A percentile compares a stretch with the other conserved stretches of the same genome.
phyloP scores from a whole-genome alignment of 2,329 filamentous ascomycete genomes.

The Alternaria arbusti region DNA sequence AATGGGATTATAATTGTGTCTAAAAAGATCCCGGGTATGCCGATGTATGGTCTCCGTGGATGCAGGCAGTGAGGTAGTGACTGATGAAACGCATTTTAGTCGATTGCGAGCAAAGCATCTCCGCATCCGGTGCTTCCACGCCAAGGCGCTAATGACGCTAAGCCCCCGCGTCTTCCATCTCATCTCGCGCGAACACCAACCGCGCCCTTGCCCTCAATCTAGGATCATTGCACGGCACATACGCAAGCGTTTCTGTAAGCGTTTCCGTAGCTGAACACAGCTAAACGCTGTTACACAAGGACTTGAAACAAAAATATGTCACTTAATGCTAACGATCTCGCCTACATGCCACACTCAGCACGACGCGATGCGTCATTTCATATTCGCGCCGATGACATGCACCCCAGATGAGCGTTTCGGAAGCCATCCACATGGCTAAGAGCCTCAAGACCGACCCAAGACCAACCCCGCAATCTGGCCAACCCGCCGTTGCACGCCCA shows the following conservation, averaged over 20 bases:
- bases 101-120: too few relatives aligned
- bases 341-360: not conserved
- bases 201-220: not conserved
- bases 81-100: too few relatives aligned
- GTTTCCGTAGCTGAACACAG: not conserved
- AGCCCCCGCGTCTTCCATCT: not conserved
- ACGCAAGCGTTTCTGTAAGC: not conserved
- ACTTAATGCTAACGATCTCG: not conserved
- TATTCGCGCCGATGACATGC: not conserved
- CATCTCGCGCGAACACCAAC: not conserved
- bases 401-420: not conserved
- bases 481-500: constrained; percentile 4
- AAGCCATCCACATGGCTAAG: not conserved
- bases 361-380: not conserved
- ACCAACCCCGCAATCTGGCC: constrained; percentile 24
- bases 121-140: constrained; percentile 4
- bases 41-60: not conserved
- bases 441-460: constrained; percentile 9
- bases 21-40: not conserved
- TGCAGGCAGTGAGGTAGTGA: not conserved
- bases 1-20: too few relatives aligned
- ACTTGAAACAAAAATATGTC: not conserved
- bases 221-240: not conserved
- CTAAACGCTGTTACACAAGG: too few relatives aligned
- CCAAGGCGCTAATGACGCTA: constrained; percentile 7